Percentiles rank a stretch among this genome's conserved stretches.
These are phyloP conservation scores for Tagetes patula DNA, from an alignment of 129 eudicot species.

Conservation along the genomic window DNA sequence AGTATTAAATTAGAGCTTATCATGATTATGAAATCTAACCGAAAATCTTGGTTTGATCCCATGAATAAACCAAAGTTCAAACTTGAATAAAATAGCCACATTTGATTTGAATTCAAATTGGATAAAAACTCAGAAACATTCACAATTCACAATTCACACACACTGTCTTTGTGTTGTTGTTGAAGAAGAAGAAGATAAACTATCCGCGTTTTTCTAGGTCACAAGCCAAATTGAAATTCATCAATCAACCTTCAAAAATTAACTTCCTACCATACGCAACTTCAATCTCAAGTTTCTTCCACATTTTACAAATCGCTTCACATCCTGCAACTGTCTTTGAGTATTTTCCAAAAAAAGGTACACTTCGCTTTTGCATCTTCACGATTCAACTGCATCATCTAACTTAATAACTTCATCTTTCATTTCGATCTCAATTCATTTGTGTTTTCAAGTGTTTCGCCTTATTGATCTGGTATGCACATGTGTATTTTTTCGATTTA, in stretches of 20 bases:
- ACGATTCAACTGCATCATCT: not conserved
- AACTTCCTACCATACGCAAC: constrained; percentile 27
- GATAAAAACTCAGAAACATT: too few species aligned
- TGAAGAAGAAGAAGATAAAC: not conserved
- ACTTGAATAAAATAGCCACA: too few species aligned
- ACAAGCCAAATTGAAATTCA: constrained; percentile 27
- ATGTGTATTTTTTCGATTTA: not conserved
- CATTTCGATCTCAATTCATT: constrained; percentile 14
- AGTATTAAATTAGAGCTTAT: too few species aligned
- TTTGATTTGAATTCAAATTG: too few species aligned
- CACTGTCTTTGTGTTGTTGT: not conserved
- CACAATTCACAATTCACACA: not conserved
- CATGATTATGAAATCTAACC: too few species aligned
- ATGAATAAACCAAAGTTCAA: too few species aligned
- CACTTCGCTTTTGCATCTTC: constrained; percentile 24
- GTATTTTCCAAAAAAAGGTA: constrained; percentile 22
- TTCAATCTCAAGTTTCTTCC: constrained; percentile 21
- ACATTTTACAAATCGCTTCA: constrained; percentile 2
- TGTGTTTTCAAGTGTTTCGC: constrained; percentile 2
- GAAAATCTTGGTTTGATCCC: too few species aligned
- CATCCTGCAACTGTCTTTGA: constrained; percentile 17
- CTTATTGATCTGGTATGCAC: not conserved
- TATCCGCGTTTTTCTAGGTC: constrained; percentile 13
- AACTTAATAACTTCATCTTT: not conserved
- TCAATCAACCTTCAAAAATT: constrained; percentile 8